These are phyloP conservation scores for Cladosporium sp. DNA, from an alignment of 2,329 filamentous ascomycete genomes.

Conservation along the genomic window DNA sequence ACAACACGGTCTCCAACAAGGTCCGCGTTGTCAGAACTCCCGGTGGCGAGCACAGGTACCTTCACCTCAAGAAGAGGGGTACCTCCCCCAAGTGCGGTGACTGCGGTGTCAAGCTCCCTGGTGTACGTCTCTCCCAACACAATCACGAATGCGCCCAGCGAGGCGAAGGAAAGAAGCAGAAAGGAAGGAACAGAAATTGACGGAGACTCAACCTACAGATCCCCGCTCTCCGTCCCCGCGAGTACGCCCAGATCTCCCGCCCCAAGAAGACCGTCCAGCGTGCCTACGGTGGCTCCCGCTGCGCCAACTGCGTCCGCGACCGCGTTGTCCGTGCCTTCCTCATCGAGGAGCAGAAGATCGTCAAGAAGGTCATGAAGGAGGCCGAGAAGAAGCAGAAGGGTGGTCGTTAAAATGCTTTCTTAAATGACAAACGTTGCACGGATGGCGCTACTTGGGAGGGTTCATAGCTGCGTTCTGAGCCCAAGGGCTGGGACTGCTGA, in stretches of 20 bases:
- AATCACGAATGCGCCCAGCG: not conserved
- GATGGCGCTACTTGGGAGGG: slow-evolving; percentile 14
- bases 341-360: slow-evolving; percentile 99
- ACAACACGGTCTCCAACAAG: slow-evolving; percentile 98
- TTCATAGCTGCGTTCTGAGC: slow-evolving; percentile 15
- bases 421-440: slow-evolving; percentile 12
- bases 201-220: slow-evolving; percentile 53
- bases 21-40: slow-evolving; percentile 95
- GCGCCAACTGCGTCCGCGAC: slow-evolving; percentile 97
- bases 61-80: slow-evolving; percentile 99
- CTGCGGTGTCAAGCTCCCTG: slow-evolving; percentile 95
- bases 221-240: slow-evolving; percentile 94
- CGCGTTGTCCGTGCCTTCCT: slow-evolving; percentile 97
- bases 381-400: slow-evolving; percentile 65
- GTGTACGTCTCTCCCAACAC: slow-evolving; percentile 66
- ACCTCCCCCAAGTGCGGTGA: slow-evolving; percentile 99
- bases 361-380: slow-evolving; percentile 99
- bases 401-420: slow-evolving; percentile 21
- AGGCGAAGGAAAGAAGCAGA: slow-evolving; percentile 10
- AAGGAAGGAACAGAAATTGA: slow-evolving; percentile 10
- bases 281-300: slow-evolving; percentile 97
- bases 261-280: slow-evolving; percentile 99
- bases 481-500: slow-evolving; percentile 14
- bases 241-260: slow-evolving; percentile 95
- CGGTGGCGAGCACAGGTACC: slow-evolving; percentile 89